A percentile compares a stretch with the other conserved stretches of the same genome.
Conservation (phyloP, 208 protist genomes). For the Leishmania tropica region DNA sequence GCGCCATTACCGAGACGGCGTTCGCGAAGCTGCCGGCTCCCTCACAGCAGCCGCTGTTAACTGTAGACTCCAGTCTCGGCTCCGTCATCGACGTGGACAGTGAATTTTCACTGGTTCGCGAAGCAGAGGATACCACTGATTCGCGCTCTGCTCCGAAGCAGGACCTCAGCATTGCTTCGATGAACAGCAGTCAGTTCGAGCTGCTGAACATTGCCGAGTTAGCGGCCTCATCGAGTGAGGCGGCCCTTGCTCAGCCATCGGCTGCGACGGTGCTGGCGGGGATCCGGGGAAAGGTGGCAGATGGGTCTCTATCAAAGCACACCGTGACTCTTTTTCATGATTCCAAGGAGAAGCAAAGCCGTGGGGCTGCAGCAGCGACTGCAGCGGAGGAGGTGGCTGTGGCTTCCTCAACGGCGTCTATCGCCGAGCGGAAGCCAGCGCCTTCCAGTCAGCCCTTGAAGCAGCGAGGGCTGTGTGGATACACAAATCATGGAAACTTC, state of each 20-base stretch:
- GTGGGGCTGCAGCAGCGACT: not conserved
- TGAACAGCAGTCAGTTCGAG: constrained; percentile 48
- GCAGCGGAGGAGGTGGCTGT: not conserved
- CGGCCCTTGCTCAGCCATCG: not conserved
- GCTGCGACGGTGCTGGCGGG: not conserved
- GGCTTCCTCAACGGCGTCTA: not conserved
- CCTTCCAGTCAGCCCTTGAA: constrained; percentile 7
- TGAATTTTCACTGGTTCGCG: not conserved
- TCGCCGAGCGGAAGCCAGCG: not conserved
- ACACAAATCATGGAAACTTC: constrained; percentile 17
- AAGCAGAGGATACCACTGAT: not conserved
- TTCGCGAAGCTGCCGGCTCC: not conserved
- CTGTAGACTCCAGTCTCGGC: constrained; percentile 3
- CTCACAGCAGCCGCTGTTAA: constrained; percentile 1
- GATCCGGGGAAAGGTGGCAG: not conserved
- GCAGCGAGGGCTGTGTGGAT: not conserved
- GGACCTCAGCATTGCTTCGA: constrained; percentile 40
- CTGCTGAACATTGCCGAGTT: constrained; percentile 12
- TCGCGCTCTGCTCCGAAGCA: constrained; percentile 10
- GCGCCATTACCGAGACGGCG: not conserved
- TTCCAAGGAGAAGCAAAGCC: not conserved
- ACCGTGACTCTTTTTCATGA: constrained; percentile 16
- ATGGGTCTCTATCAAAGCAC: not conserved
- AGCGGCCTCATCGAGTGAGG: not conserved
- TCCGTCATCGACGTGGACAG: not conserved